Evolutionary conservation across 495 filamentous ascomycete genomes (phyloP).

Genomic region (Annulohypoxylon bovei): DNA sequence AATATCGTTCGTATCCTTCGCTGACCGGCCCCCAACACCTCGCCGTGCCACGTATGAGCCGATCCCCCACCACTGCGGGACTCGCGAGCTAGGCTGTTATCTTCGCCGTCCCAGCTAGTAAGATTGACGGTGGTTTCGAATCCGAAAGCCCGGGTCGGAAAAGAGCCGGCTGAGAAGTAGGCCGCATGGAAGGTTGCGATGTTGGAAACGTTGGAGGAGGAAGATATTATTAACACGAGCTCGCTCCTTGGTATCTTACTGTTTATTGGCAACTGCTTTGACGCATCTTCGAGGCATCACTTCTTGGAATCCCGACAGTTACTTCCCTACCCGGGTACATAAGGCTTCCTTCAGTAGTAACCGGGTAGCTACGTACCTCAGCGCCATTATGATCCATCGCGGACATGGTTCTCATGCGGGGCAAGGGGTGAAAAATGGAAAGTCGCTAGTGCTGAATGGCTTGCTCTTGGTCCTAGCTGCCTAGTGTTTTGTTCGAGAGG

Average conservation of each 20-base stretch:
- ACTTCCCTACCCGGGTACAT: background rate
- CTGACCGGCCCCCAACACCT: background rate
- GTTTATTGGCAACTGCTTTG: background rate
- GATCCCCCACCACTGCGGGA: background rate
- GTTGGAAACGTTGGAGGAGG: background rate
- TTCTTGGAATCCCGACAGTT: too few species aligned
- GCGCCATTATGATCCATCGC: conserved; percentile 4
- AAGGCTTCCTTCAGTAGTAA: background rate
- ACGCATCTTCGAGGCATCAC: too few species aligned
- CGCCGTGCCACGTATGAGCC: background rate
- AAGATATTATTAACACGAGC: background rate
- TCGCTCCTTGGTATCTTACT: too few species aligned
- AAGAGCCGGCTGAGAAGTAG: background rate
- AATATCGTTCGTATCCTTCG: background rate
- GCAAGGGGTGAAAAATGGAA: background rate
- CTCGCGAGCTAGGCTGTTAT: background rate
- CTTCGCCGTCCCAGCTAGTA: background rate
- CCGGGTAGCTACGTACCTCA: background rate
- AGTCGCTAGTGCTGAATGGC: background rate
- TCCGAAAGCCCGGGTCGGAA: conserved; percentile 2
- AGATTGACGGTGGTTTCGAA: background rate
- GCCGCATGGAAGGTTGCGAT: background rate
- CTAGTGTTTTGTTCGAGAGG: background rate
- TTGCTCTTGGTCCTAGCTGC: background rate
- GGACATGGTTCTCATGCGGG: conserved; percentile 8